phyloP scores from a whole-genome alignment of 202 grass and related monocot genomes.

The Carex sylvatica region DNA sequence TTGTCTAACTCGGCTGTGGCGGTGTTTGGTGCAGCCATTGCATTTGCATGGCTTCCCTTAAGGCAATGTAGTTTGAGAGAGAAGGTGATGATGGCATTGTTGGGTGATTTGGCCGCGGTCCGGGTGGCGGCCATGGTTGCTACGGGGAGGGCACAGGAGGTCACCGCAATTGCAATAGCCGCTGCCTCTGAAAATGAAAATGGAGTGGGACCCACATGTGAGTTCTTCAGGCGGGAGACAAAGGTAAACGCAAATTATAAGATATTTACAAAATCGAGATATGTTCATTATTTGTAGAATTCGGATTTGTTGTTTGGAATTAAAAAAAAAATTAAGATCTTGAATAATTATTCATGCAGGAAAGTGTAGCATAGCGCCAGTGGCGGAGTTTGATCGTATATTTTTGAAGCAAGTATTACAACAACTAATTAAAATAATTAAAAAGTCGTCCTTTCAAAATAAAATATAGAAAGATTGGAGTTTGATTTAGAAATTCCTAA shows the following conservation, averaged over 20 bases:
- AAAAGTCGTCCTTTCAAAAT: too few relatives aligned
- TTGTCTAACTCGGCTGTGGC: conserved; percentile 20
- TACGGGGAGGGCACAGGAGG: conserved; percentile 47
- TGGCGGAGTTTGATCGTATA: background rate
- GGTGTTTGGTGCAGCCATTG: conserved; percentile 2
- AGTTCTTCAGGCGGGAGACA: conserved; percentile 42
- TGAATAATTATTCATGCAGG: background rate
- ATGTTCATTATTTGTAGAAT: background rate
- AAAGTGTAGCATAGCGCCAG: background rate
- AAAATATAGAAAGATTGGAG: too few relatives aligned
- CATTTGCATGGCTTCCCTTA: background rate
- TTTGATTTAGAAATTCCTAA: too few relatives aligned
- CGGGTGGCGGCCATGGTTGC: conserved; percentile 47
- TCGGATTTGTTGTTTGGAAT: background rate
- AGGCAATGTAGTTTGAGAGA: conserved; percentile 21
- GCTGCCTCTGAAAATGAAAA: background rate
- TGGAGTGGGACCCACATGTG: conserved; percentile 8
- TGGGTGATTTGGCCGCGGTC: conserved; percentile 18
- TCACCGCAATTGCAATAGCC: conserved; percentile 38
- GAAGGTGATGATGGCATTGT: conserved; percentile 17
- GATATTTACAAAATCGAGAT: background rate
- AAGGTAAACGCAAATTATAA: conserved; percentile 20
- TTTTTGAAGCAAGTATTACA: background rate
- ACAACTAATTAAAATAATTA: too few relatives aligned
- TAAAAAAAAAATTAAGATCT: background rate